Percentiles rank a stretch among this genome's conserved stretches.
phyloP scores from a whole-genome alignment of 148 eudicot genomes.

The Simmondsia chinensis region DNA sequence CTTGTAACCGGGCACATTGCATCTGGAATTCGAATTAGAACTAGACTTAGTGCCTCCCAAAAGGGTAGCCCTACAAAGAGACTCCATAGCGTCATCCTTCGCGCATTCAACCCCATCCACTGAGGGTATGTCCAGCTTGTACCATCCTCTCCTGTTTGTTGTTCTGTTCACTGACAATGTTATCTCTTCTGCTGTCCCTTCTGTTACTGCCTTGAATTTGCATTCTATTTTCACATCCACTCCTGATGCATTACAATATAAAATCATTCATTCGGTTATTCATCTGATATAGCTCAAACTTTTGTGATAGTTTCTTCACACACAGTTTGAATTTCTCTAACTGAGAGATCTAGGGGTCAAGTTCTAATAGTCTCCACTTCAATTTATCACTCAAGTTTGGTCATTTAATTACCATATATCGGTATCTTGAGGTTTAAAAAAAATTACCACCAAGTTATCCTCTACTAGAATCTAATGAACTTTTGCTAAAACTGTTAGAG shows the following conservation, averaged over 20 bases:
- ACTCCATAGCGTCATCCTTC: conserved; percentile 36
- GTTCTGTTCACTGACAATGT: conserved; percentile 76
- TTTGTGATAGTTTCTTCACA: too few relatives aligned
- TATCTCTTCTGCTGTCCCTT: conserved; percentile 63
- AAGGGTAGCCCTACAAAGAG: conserved; percentile 62
- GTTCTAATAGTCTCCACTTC: too few relatives aligned
- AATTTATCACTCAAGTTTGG: too few relatives aligned
- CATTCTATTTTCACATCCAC: conserved; percentile 76
- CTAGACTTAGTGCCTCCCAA: too few relatives aligned
- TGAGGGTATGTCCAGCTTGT: conserved; percentile 61
- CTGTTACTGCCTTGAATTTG: conserved; percentile 60
- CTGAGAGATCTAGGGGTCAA: too few relatives aligned
- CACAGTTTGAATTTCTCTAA: too few relatives aligned
- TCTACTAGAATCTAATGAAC: too few relatives aligned
- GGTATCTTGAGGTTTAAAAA: too few relatives aligned
- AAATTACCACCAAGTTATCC: too few relatives aligned
- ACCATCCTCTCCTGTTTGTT: conserved; percentile 62
- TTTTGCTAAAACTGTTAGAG: too few relatives aligned
- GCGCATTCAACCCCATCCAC: conserved; percentile 88
- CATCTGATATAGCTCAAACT: too few relatives aligned
- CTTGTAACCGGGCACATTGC: conserved; percentile 62
- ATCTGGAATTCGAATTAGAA: conserved; percentile 41
- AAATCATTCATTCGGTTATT: background rate
- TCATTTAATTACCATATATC: too few relatives aligned
- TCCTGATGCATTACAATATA: conserved; percentile 24